Conservation (phyloP, 2,329 filamentous ascomycete species). For the Xylariaceae sp. region DNA sequence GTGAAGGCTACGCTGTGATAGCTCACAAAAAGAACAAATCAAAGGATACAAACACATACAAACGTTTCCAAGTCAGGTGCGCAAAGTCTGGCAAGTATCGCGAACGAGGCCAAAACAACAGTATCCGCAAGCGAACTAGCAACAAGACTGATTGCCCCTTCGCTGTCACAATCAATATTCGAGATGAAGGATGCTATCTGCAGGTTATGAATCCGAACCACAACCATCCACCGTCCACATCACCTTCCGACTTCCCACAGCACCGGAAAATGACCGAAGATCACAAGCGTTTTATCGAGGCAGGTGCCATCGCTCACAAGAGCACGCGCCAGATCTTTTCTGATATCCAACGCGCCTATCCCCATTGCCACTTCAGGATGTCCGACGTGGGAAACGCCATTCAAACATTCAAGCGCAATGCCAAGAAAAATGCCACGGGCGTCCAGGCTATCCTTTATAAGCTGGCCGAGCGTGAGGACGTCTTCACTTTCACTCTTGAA, state of each 20-base stretch:
- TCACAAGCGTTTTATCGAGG: constrained; percentile 24
- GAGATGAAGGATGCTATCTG: constrained; percentile 24
- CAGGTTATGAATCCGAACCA: constrained; percentile 22
- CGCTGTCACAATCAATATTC: constrained; percentile 21
- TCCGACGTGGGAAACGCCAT: constrained; percentile 27
- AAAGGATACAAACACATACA: constrained; percentile 25
- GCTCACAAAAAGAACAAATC: constrained; percentile 23
- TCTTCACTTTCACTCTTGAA: constrained; percentile 25
- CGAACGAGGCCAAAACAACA: constrained; percentile 21
- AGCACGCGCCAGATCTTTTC: constrained; percentile 21
- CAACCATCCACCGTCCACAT: constrained; percentile 24
- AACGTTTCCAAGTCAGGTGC: constrained; percentile 25
- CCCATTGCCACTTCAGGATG: constrained; percentile 21
- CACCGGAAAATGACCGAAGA: constrained; percentile 27
- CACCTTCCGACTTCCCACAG: constrained; percentile 22
- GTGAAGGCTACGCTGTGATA: constrained; percentile 26
- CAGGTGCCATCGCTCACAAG: constrained; percentile 23
- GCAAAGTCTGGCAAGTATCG: constrained; percentile 26
- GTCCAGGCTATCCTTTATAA: constrained; percentile 26
- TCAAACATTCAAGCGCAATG: constrained; percentile 26
- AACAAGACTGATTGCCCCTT: constrained; percentile 29
- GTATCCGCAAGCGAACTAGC: constrained; percentile 20
- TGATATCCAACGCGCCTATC: constrained; percentile 21
- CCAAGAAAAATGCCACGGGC: constrained; percentile 25
- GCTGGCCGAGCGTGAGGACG: constrained; percentile 25